Evolutionary conservation across 176 grass and related monocot genomes (phyloP), one percentile per base, ranked within the genome.

Genomic region (Avena atlantica): DNA sequence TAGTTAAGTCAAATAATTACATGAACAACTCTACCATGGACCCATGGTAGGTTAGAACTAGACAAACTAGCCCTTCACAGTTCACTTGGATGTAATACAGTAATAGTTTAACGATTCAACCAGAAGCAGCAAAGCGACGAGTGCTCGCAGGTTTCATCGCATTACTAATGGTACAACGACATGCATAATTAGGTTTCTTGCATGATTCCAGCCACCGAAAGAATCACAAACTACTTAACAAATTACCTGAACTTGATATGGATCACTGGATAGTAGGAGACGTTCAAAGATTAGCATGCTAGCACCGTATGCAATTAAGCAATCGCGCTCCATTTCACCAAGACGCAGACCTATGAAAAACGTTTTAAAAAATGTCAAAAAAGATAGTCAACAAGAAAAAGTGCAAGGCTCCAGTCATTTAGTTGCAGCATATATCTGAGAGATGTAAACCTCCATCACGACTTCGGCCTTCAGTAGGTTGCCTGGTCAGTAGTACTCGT

Each of bases 251-350:
- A 96, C 97, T 94, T 98, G 90, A 88, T 98, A 96, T 58, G 94
- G 94, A 80, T 98, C 97, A 87, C 97, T 98, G 64, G 97, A 98
- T 84, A 98, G 74, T 81, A 98, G 86, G n/a, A 98, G 85, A 29
- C 92, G 92, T 93, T 98, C 97, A 90, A 87, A 96, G 68, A 98
- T 94, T 74, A 98, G 83, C 97, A 98, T 98, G 87, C 96, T 98
- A 40, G 96, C 92, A 80, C 97, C 97, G 6, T 96, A 94, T 23
- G 94, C 97, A 85, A 98, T 96, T 86, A 98, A 93, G 84, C 94
- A 98, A 62, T 98, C 97, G 49, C 97, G 93, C 72, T 98, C 97
- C 97, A 98, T 98, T 76, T 98, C 94, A 89, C 97, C 97, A 85
- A 96, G 90, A 86, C 97, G 90, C 12, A 98, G 76, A 56, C 97